These are phyloP conservation scores for Fusarium praegraminearum DNA, from an alignment of 2,329 filamentous ascomycete species.

Conservation along the genomic window DNA sequence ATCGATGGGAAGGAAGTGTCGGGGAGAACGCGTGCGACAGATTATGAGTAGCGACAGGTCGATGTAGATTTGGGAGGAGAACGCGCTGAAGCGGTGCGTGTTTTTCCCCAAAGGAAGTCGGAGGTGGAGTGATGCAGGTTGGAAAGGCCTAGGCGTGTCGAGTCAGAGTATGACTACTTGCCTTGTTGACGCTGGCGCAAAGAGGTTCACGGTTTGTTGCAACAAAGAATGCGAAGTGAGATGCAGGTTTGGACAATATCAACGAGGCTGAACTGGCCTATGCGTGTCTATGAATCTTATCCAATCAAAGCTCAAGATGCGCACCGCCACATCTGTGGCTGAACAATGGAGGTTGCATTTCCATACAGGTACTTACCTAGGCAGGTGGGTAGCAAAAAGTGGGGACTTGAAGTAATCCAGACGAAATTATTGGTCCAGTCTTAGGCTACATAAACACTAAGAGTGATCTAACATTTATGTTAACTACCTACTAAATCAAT, in stretches of 20 bases:
- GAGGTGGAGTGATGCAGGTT: constrained; percentile 12
- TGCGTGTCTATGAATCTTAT: constrained; percentile 15
- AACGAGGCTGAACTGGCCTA: constrained; percentile 43
- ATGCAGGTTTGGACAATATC: constrained; percentile 36
- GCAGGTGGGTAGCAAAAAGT: too few relatives aligned
- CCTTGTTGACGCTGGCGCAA: constrained; percentile 41
- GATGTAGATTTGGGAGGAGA: constrained; percentile 4
- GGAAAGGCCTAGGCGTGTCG: constrained; percentile 28
- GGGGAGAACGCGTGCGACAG: constrained; percentile 21
- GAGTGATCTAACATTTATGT: too few relatives aligned
- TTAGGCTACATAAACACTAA: too few relatives aligned
- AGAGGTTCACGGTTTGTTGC: constrained; percentile 8
- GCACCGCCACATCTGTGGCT: constrained; percentile 24
- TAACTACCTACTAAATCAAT: too few relatives aligned
- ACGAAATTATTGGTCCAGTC: too few relatives aligned
- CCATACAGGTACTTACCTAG: not conserved
- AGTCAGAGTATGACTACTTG: constrained; percentile 38
- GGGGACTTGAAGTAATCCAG: too few relatives aligned
- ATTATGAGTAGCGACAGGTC: constrained; percentile 12
- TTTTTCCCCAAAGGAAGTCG: constrained; percentile 7
- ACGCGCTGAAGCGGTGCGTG: constrained; percentile 21
- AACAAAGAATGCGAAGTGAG: constrained; percentile 31
- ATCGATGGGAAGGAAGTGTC: constrained; percentile 15
- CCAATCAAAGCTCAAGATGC: constrained; percentile 26
- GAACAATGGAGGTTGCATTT: not conserved